A percentile compares a stretch with the other conserved stretches of the same genome.
These are phyloP conservation scores for Eucalyptus erythrocorys DNA, from an alignment of 345 rosid species.

Conservation along the genomic window DNA sequence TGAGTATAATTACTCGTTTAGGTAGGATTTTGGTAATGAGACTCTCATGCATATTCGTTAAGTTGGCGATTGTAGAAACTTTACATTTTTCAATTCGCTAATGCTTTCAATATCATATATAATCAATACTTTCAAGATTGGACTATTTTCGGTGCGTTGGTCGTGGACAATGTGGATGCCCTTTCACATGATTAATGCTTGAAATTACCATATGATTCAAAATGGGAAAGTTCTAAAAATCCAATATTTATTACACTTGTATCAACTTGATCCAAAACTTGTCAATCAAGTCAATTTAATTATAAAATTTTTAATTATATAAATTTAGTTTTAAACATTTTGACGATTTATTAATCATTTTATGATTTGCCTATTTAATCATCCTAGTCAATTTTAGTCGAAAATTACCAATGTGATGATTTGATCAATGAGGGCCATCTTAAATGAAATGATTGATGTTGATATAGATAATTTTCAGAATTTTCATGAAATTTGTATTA, in stretches of 20 bases:
- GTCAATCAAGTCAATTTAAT: fast-evolving
- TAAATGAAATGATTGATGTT: too few relatives aligned
- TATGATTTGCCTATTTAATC: too few relatives aligned
- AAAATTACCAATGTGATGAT: fast-evolving
- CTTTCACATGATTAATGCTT: fast-evolving
- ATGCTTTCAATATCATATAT: background rate
- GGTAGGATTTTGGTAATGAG: background rate
- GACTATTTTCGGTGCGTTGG: fast-evolving
- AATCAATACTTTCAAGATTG: background rate
- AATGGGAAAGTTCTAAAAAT: fast-evolving
- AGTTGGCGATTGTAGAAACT: background rate
- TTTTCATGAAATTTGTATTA: fast-evolving
- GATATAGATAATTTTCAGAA: fast-evolving
- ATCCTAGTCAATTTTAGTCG: too few relatives aligned
- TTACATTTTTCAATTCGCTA: background rate
- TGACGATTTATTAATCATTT: background rate
- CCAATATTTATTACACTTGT: fast-evolving
- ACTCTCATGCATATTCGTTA: background rate
- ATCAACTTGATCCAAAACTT: background rate
- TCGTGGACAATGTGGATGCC: background rate
- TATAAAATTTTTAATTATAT: fast-evolving
- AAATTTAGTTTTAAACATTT: fast-evolving
- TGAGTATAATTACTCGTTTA: background rate
- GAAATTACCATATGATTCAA: background rate
- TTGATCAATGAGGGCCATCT: fast-evolving